Base-by-base conservation (phyloP, 805 yeast species). In the Vanderwaltozyma polyspora region DNA sequence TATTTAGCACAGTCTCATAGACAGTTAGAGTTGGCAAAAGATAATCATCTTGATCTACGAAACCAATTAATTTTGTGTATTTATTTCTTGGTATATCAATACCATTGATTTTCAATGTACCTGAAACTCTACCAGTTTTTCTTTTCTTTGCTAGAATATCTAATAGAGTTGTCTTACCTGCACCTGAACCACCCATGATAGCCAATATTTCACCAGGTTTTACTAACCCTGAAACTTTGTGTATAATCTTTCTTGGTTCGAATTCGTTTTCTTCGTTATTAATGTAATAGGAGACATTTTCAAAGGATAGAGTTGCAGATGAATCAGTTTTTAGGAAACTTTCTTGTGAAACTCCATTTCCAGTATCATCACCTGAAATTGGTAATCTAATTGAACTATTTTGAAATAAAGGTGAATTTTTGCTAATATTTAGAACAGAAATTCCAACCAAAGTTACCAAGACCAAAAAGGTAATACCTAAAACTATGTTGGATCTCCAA, bases 131-230 rank as follows among this genome's bases (percentile, higher is more conserved):
- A 2, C 98, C 98, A 23, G 76, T 68, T 51, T 89, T 91, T 51
- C 76, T 72, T 52, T 89, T 91, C 31, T 79, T 81, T 0, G 97
- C 97, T 36, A 91, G 63, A 39, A 91, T 86, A 52, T 91, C 98
- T 33, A 91, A 63, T 28, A 91, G 61, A 0, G 98, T 89, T 1
- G 98, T 89, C 54, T 91, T 91, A 34, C 98, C 98, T 11, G 98
- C 97, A 32, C 98, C 98, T 0, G 96, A 87, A 1, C 96, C 96
- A 29, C 98, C 98, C 94, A 91, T 84, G 28, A 91, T 85, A 1
- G 98, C 97, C 53, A 86, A 57, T 41, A 94, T 80, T 53, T 86
- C 86, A 25, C 95, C 80, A 2, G 96, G 94, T 33, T 74, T 73
- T 3, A 78, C 94, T 11, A 74, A 46, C 8, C 98, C 98, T 45